Evolutionary conservation across 1,139 yeast species (phyloP), one percentile per base, ranked within the genome.

Genomic region (Suhomyces maxii): DNA sequence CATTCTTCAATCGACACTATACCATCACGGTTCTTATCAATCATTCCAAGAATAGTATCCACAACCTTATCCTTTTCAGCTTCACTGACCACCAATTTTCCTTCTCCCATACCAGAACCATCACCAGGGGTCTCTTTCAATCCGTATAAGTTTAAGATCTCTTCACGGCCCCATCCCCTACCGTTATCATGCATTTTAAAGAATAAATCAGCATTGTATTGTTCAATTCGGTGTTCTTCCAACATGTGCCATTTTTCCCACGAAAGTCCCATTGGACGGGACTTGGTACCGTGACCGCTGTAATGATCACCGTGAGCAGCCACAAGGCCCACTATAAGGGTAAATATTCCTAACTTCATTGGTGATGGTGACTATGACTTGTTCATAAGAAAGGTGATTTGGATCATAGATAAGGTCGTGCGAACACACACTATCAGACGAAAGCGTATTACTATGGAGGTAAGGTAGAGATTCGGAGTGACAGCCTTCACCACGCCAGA

Each of bases 161-260:
- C 98, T 13, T 68, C 64, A 7, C 71, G 66, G 54, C 82, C 84
- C 69, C 87, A 71, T 0, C 84, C 82, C 38, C 72, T 74, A 49
- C 70, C 70, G 44, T 77, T 71, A 65, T 89, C 97, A 65, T 93
- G 99, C 34, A 90, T 60, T 37, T 77, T 77, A 76, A 93, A 93
- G 58, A 93, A 89, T n/a, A 86, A 75, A 40, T 77, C 81, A 0
- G 95, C 78, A 51, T 88, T 95, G 57, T 82, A 90, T 37, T 76
- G 74, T 50, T 86, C 89, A 49, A 89, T 54, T 14, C 82, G 84
- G 67, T 91, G 98, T 65, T 91, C 99, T 56, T 83, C 84, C 52
- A 79, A 73, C 98, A 91, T 91, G 66, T 91, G 98, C 88, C 91
- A 86, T 54, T 78, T 78, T 57, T 84, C 88, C 95, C 95, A 87